Conservation (phyloP, 345 rosid species). For the Tarenaya hassleriana region DNA sequence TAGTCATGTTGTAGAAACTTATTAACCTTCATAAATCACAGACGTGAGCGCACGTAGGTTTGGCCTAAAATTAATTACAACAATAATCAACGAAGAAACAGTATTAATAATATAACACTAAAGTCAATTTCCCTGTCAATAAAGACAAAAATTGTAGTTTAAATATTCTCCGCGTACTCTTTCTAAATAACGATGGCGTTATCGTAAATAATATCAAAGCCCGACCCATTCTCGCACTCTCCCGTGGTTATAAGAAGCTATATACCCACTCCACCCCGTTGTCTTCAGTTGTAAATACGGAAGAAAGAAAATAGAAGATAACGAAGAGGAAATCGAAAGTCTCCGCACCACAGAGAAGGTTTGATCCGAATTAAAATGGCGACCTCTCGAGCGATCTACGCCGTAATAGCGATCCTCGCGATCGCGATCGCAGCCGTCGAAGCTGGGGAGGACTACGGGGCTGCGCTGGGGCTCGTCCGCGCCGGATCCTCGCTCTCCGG, state of each 20-base stretch:
- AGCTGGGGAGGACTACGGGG: constrained; percentile 38
- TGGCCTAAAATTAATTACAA: no score
- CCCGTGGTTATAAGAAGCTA: constrained; percentile 25
- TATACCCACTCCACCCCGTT: constrained; percentile 17
- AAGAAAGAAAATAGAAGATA: neutral
- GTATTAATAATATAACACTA: no score
- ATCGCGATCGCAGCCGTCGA: constrained; percentile 29
- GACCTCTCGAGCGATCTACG: constrained; percentile 35
- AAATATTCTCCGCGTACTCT: constrained; percentile 3
- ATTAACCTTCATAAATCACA: no score
- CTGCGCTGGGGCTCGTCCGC: constrained; percentile 44
- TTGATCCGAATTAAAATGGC: constrained; percentile 5
- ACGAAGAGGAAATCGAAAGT: constrained; percentile 5
- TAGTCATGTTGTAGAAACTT: no score
- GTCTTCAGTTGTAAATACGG: constrained; percentile 19
- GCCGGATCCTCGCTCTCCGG: constrained; percentile 33
- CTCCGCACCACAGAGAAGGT: constrained; percentile 8
- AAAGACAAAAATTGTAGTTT: neutral
- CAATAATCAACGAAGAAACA: no score
- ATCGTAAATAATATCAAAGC: neutral
- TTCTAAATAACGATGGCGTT: constrained; percentile 15
- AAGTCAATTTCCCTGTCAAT: no score
- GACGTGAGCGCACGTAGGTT: no score
- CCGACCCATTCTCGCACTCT: constrained; percentile 2
- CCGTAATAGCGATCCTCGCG: constrained; percentile 23